Evolutionary conservation across 352 stramenopile genomes (phyloP), one percentile per base, ranked within the genome.

Genomic region (Pythium coloratum): DNA sequence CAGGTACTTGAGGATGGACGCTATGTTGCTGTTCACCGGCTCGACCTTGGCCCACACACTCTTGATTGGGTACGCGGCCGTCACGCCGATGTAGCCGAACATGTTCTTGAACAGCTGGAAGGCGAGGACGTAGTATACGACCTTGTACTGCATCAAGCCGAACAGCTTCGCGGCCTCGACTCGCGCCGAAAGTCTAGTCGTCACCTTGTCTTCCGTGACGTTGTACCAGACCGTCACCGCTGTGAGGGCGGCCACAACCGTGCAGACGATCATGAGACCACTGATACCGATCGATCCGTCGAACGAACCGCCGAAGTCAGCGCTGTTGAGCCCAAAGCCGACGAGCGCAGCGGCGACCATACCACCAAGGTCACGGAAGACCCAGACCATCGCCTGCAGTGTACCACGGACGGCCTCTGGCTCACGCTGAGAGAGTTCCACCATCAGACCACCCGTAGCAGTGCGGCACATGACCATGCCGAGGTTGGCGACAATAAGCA

Each of bases 401-500:
- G 55, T 68, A 30, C 77, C 77, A 0, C 74, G 72, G 6, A 73
- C 42, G 6, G 55, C 38, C 28, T 70, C 59, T 1, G 66, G 57
- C 66, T 85, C 77, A 53, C 61, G 64, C 47, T 82, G 75, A 13
- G 71, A 69, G 1, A 81, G 36, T 33, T 78, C 68, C 16, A 86
- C 71, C 10, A 79, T 54, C 20, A 75, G 57, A 1, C 79, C 81
- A 66, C 85, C 79, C 24, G 66, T 60, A 24, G 78, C 77, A 3
- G 84, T 71, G 66, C 78, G 69, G 6, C 78, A 74, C 53, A 87
- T 77, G 36, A 89, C 77, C 47, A 82, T 82, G 42, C 81, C 81
- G 16, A 86, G 46, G 58, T 82, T 86, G 4, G 83, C 81, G 14
- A 86, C 14, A 13, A 83, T 81, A 44, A 92, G 71, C 8, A 81